Evolutionary conservation across 1,139 yeast species (phyloP).

Genomic region (Cylindricascospora bacillispora): DNA sequence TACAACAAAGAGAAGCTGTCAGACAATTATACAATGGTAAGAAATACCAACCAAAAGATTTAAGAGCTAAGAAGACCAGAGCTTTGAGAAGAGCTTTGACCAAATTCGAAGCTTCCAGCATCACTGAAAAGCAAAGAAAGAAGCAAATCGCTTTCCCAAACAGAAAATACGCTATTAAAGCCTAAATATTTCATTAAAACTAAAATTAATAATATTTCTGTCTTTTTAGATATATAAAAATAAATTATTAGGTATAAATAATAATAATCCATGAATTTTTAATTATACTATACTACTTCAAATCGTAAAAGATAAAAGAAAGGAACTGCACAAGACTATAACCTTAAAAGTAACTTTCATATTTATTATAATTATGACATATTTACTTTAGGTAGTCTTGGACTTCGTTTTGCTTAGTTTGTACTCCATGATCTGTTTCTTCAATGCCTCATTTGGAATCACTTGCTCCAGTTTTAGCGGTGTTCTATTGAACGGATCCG

Average conservation of each 20-base stretch:
- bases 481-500: constrained; percentile 93
- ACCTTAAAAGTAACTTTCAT: not conserved
- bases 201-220: too few species aligned
- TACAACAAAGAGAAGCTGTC: constrained; percentile 91
- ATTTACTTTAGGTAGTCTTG: constrained; percentile 3
- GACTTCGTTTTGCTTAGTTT: constrained; percentile 30
- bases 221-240: too few species aligned
- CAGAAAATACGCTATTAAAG: constrained; percentile 98
- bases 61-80: constrained; percentile 99
- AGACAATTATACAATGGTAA: constrained; percentile 93
- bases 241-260: too few species aligned
- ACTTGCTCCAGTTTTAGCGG: constrained; percentile 88
- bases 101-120: constrained; percentile 67
- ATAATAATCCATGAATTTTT: too few species aligned
- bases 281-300: too few species aligned
- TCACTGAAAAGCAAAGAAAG: constrained; percentile 87
- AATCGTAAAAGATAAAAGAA: too few species aligned
- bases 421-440: constrained; percentile 46
- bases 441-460: constrained; percentile 58
- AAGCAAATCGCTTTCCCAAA: constrained; percentile 92
- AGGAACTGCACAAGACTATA: too few species aligned
- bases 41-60: constrained; percentile 96
- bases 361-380: not conserved
- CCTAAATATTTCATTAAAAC: too few species aligned
- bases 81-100: constrained; percentile 97